Evolutionary conservation across 306 rosid genomes (phyloP).

Genomic region (Gynostemma pentaphyllum): DNA sequence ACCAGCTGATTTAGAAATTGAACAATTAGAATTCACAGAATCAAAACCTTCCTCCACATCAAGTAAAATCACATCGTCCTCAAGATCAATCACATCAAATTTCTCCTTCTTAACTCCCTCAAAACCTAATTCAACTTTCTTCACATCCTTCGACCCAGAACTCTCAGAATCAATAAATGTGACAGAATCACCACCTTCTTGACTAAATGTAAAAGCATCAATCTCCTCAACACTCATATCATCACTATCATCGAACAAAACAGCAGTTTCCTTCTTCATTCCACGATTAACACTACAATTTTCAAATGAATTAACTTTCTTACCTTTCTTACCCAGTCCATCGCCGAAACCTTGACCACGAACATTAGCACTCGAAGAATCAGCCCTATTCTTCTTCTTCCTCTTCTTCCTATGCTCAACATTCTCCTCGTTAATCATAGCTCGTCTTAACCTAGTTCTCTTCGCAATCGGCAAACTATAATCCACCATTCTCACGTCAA

Average conservation of each 20-base stretch:
- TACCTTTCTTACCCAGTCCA: background rate
- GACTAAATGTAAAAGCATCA: background rate
- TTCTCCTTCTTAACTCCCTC: background rate
- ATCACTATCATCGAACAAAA: background rate
- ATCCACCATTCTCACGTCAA: background rate
- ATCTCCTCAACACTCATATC: slow-evolving; percentile 4
- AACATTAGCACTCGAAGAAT: background rate
- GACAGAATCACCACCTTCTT: background rate
- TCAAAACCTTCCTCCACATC: slow-evolving; percentile 10
- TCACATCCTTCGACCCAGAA: slow-evolving; percentile 7
- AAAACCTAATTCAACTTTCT: background rate
- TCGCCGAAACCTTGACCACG: background rate
- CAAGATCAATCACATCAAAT: background rate
- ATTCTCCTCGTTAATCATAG: background rate
- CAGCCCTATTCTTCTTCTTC: background rate
- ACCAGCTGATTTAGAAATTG: slow-evolving; percentile 1
- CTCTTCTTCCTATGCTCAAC: slow-evolving; percentile 1
- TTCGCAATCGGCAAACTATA: slow-evolving; percentile 4
- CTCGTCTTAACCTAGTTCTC: slow-evolving; percentile 19
- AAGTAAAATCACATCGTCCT: slow-evolving; percentile 1
- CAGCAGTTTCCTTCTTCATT: background rate
- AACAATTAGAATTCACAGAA: slow-evolving; percentile 6
- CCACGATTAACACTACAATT: background rate
- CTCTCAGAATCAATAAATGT: slow-evolving; percentile 6
- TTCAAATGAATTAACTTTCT: background rate